Percentiles rank a stretch among this genome's conserved stretches.
Evolutionary conservation across 345 rosid species (phyloP).

Genomic region (Sonneratia alba): DNA sequence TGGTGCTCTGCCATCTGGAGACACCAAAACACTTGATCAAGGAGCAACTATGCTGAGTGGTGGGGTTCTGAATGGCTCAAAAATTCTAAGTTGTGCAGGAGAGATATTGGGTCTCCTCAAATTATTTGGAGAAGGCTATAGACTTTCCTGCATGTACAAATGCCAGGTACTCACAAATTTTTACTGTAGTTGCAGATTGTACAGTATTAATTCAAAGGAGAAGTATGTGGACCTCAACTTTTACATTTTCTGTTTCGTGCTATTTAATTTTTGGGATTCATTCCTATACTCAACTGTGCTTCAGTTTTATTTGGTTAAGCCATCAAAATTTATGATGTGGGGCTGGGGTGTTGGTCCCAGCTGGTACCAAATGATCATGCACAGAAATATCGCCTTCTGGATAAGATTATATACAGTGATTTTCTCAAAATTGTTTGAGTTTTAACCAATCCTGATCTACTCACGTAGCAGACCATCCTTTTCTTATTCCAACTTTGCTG

Average conservation of each 20-base stretch:
- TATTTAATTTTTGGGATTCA: not conserved
- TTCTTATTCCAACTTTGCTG: not conserved
- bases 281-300: not conserved
- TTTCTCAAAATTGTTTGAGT: not conserved
- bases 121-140: conserved; percentile 84
- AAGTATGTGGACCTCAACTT: not conserved
- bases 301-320: conserved; percentile 4
- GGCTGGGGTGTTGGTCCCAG: not conserved
- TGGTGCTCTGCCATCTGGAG: conserved; percentile 37
- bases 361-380: not conserved
- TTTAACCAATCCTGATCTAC: not conserved
- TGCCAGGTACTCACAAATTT: conserved; percentile 52
- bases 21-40: conserved; percentile 46
- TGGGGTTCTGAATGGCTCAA: conserved; percentile 41
- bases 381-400: not conserved
- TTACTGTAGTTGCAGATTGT: conserved; percentile 3
- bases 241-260: not conserved
- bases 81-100: conserved; percentile 47
- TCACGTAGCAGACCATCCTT: not conserved
- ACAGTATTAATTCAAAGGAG: not conserved
- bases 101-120: conserved; percentile 75
- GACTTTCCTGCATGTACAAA: conserved; percentile 73
- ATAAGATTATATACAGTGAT: not conserved
- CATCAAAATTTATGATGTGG: not conserved
- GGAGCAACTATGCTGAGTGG: conserved; percentile 42